phyloP scores from a whole-genome alignment of 768 basidiomycete species.

The Lactarius hengduanensis region DNA sequence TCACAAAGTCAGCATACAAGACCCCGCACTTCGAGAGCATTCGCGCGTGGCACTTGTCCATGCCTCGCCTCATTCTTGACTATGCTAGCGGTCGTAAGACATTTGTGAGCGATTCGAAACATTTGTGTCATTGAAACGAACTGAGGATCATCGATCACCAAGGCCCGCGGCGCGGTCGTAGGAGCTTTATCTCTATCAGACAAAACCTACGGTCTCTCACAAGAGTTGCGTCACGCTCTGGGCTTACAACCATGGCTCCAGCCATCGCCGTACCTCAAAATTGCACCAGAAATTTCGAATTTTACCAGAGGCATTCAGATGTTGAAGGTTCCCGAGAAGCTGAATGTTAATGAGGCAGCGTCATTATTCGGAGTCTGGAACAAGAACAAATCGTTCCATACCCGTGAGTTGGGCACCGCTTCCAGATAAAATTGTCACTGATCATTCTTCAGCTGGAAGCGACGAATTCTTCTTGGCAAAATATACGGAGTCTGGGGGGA shows the following conservation, averaged over 20 bases:
- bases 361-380: constrained; percentile 78
- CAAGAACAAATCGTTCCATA: constrained; percentile 53
- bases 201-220: constrained; percentile 53
- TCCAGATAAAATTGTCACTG: constrained; percentile 5
- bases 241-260: constrained; percentile 43
- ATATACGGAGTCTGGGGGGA: constrained; percentile 75
- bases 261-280: constrained; percentile 55
- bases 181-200: constrained; percentile 66
- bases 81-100: constrained; percentile 66
- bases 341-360: constrained; percentile 67
- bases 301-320: constrained; percentile 57
- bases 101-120: constrained; percentile 51
- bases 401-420: constrained; percentile 40
- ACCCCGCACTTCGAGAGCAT: constrained; percentile 70
- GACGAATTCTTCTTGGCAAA: constrained; percentile 80
- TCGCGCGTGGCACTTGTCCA: constrained; percentile 72
- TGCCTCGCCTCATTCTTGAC: constrained; percentile 76
- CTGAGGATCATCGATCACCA: constrained; percentile 14
- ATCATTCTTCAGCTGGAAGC: constrained; percentile 36
- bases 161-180: constrained; percentile 72
- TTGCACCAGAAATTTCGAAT: constrained; percentile 45
- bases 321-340: constrained; percentile 52
- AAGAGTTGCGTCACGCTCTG: constrained; percentile 67
- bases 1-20: constrained; percentile 64
- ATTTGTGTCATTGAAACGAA: not conserved